Percentiles rank a stretch among this genome's conserved stretches.
Conservation (phyloP, 2,329 filamentous ascomycete genomes). For the Aureobasidium lini region DNA sequence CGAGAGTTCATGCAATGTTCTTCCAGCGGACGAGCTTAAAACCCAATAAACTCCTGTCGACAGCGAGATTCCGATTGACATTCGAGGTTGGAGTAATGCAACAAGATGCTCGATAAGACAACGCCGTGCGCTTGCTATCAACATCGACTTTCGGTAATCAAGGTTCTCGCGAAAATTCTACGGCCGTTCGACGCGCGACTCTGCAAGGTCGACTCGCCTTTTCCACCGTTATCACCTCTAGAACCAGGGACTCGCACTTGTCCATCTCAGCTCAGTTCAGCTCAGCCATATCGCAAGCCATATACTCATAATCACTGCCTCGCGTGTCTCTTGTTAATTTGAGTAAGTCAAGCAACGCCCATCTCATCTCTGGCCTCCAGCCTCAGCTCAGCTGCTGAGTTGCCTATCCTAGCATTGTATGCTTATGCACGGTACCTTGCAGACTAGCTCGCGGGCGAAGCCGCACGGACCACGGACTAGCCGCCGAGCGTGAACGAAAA, state of each 20-base stretch:
- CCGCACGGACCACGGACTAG: conserved; percentile 7
- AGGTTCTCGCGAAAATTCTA: not conserved
- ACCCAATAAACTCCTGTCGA: no score
- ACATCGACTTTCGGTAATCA: not conserved
- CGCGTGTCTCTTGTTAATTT: not conserved
- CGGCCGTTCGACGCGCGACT: not conserved
- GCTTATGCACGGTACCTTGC: conserved; percentile 5
- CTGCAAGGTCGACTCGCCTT: not conserved
- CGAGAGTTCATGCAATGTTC: no score
- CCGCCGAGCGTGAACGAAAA: conserved; percentile 2
- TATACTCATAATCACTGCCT: not conserved
- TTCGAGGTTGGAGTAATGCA: no score
- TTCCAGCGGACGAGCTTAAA: no score
- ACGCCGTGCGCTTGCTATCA: no score
- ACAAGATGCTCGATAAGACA: no score
- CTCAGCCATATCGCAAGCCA: not conserved
- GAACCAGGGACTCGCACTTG: not conserved
- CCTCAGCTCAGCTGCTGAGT: not conserved
- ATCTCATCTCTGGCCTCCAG: not conserved
- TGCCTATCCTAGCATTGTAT: not conserved
- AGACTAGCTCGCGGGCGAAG: not conserved
- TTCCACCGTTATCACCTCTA: not conserved
- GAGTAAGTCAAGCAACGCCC: not conserved
- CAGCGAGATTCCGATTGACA: no score
- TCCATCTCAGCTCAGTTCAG: not conserved